Conservation (phyloP, 2,329 filamentous ascomycete genomes). For the Graphium sp. region DNA sequence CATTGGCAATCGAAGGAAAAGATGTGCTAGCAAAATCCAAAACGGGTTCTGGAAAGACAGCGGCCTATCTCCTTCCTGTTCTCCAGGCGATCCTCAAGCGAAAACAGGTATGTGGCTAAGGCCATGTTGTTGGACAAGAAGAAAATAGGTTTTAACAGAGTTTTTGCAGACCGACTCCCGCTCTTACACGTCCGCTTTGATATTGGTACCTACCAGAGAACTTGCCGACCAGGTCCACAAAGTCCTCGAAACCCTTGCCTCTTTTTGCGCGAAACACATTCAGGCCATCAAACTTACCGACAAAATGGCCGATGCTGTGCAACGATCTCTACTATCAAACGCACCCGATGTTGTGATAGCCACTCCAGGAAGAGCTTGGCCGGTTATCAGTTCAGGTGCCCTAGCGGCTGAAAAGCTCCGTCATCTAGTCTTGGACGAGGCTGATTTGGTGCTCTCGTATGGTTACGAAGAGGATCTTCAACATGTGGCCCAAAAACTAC, state of each 20-base stretch:
- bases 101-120: conserved; percentile 42
- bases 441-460: conserved; percentile 83
- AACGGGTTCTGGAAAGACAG: conserved; percentile 93
- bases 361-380: conserved; percentile 70
- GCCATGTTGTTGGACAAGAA: neutral
- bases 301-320: conserved; percentile 78
- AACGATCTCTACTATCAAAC: conserved; percentile 71
- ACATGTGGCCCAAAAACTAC: conserved; percentile 59
- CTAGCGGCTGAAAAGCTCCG: conserved; percentile 55
- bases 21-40: conserved; percentile 86
- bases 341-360: conserved; percentile 80
- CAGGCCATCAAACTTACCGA: conserved; percentile 74
- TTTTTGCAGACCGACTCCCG: conserved; percentile 22
- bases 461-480: conserved; percentile 85
- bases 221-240: conserved; percentile 83
- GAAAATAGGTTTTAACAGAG: conserved; percentile 7
- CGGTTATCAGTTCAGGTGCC: conserved; percentile 48
- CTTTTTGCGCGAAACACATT: conserved; percentile 74
- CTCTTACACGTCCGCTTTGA: conserved; percentile 53
- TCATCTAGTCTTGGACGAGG: conserved; percentile 82
- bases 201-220: conserved; percentile 88
- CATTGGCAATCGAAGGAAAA: conserved; percentile 69
- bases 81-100: conserved; percentile 67
- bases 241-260: conserved; percentile 57
- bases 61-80: conserved; percentile 86